Conservation (phyloP, 345 rosid genomes). For the Boechera retrofracta region DNA sequence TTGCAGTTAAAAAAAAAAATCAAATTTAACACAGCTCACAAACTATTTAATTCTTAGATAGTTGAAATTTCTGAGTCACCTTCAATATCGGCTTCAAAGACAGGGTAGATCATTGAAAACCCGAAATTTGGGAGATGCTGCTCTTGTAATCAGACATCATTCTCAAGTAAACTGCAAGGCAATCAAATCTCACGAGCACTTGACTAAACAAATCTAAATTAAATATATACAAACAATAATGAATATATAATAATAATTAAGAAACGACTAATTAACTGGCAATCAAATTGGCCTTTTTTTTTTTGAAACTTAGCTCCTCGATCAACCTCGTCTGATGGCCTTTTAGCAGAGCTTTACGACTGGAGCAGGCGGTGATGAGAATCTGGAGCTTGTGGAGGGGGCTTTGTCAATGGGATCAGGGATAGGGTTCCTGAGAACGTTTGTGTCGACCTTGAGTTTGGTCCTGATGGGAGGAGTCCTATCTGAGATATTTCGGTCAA, state of each 20-base stretch:
- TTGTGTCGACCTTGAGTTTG: slow-evolving; percentile 1
- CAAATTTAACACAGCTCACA: not conserved
- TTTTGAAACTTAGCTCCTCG: not conserved
- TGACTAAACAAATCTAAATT: not conserved
- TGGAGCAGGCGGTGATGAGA: not conserved
- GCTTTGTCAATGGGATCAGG: slow-evolving; percentile 6
- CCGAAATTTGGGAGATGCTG: not conserved
- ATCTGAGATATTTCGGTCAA: not conserved
- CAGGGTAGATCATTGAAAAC: not conserved
- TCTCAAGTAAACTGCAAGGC: not conserved
- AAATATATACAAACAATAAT: not conserved
- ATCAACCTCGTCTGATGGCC: not conserved
- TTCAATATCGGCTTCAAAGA: not conserved
- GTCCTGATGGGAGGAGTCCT: not conserved
- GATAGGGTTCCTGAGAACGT: not conserved
- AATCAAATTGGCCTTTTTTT: not conserved
- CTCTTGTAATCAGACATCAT: not conserved
- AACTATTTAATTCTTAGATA: not conserved
- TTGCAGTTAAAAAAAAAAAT: not conserved
- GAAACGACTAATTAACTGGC: not conserved
- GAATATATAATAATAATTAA: not conserved
- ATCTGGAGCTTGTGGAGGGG: not conserved
- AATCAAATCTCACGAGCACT: not conserved
- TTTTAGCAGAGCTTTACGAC: not conserved
- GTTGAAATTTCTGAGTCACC: not conserved